phyloP scores from a whole-genome alignment of 2,329 filamentous ascomycete species.

The Xylariomycetidae sp. region DNA sequence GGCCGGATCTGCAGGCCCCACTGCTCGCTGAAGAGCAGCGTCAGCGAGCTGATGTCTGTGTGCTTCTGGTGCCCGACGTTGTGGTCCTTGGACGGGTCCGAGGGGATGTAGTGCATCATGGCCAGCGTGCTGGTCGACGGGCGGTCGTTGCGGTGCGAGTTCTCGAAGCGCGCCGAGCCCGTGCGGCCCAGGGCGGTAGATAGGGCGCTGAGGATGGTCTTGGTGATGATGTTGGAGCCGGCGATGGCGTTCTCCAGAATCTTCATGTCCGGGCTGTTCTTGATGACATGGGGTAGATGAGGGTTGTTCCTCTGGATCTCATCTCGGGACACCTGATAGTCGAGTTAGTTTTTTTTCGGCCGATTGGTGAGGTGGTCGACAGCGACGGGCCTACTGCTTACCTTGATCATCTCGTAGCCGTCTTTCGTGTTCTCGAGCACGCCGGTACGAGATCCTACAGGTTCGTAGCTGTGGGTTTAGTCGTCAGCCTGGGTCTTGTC shows the following conservation, averaged over 20 bases:
- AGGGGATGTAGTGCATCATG: constrained; percentile 51
- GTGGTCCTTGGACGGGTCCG: constrained; percentile 34
- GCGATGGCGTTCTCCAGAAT: constrained; percentile 46
- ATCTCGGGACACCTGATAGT: constrained; percentile 37
- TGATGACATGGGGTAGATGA: constrained; percentile 41
- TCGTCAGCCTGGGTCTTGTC: too few species aligned
- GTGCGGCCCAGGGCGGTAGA: constrained; percentile 42
- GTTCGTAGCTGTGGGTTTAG: constrained; percentile 38
- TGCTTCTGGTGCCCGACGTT: constrained; percentile 52
- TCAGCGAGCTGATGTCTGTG: constrained; percentile 52
- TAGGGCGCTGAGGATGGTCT: constrained; percentile 46
- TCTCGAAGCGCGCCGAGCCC: constrained; percentile 43
- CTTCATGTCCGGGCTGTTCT: constrained; percentile 43
- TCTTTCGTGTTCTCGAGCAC: constrained; percentile 44
- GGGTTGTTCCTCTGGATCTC: constrained; percentile 44
- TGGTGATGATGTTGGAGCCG: constrained; percentile 45
- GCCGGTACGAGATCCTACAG: constrained; percentile 43
- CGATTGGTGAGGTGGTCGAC: too few species aligned
- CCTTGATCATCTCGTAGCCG: constrained; percentile 51
- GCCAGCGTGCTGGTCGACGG: constrained; percentile 46
- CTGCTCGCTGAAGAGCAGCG: constrained; percentile 51
- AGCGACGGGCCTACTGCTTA: constrained; percentile 9
- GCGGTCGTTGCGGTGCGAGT: constrained; percentile 45
- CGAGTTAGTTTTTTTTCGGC: too few species aligned
- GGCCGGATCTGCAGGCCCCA: constrained; percentile 54